phyloP scores from a whole-genome alignment of 2,329 filamentous ascomycete species.

The Pseudomassariella vexata region DNA sequence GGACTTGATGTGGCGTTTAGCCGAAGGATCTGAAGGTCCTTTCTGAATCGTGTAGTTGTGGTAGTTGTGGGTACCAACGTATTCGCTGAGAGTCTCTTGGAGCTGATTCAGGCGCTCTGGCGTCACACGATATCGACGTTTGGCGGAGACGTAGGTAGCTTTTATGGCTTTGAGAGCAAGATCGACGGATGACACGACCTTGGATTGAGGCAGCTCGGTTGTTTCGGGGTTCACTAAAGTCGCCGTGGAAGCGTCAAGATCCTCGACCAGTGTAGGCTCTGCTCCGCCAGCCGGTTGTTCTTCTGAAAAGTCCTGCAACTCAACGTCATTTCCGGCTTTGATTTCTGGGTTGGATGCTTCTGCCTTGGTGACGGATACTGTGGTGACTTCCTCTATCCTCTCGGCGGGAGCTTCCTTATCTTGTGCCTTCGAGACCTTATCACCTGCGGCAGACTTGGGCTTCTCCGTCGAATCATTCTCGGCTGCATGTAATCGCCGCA shows the following conservation, averaged over 20 bases:
- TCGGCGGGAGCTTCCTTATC: constrained; percentile 3
- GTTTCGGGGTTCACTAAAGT: neutral
- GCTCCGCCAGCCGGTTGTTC: too few species aligned
- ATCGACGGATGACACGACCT: constrained; percentile 49
- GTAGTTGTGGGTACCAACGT: constrained; percentile 82
- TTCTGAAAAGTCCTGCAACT: too few species aligned
- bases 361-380: constrained; percentile 7
- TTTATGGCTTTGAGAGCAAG: constrained; percentile 70
- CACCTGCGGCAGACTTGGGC: constrained; percentile 10
- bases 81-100: constrained; percentile 67
- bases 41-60: constrained; percentile 99
- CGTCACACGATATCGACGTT: constrained; percentile 78
- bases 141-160: constrained; percentile 73
- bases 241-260: neutral
- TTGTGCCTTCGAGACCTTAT: neutral
- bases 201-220: constrained; percentile 30
- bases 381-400: constrained; percentile 10
- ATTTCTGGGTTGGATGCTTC: constrained; percentile 16
- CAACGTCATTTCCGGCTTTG: too few species aligned
- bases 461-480: constrained; percentile 15
- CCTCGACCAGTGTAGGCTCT: neutral
- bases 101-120: constrained; percentile 66
- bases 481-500: constrained; percentile 51
- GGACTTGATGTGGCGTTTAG: constrained; percentile 87
- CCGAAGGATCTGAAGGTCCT: constrained; percentile 69